Conservation (phyloP, 257 asterid species). For the Solanum tarijense region DNA sequence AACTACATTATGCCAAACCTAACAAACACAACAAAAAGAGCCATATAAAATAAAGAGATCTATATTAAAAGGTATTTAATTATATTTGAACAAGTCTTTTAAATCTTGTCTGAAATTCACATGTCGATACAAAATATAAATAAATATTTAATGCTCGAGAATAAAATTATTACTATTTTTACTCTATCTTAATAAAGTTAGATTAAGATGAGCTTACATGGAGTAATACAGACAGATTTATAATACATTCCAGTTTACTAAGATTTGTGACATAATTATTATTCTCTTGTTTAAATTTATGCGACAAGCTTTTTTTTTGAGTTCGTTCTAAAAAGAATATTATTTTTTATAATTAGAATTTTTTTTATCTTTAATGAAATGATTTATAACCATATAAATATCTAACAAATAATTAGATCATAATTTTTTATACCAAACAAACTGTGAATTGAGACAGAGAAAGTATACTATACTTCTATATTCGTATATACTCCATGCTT, state of each 20-base stretch:
- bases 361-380: background rate
- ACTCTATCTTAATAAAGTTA: background rate
- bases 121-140: background rate
- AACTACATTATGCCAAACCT: background rate
- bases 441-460: no score
- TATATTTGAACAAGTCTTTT: background rate
- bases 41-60: background rate
- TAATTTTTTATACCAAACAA: background rate
- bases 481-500: background rate
- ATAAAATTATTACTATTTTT: background rate
- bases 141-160: background rate
- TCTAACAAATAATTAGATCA: background rate
- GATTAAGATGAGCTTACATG: background rate
- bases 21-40: background rate
- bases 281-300: background rate
- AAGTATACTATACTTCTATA: background rate
- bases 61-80: background rate
- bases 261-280: background rate
- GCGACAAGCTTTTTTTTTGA: background rate
- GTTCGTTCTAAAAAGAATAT: background rate
- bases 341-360: background rate
- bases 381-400: background rate
- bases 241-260: background rate
- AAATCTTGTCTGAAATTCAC: background rate
- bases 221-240: background rate